Percentiles rank a stretch among this genome's conserved stretches.
Conservation (phyloP, 352 stramenopile species). For the Phytophthora quininea region DNA sequence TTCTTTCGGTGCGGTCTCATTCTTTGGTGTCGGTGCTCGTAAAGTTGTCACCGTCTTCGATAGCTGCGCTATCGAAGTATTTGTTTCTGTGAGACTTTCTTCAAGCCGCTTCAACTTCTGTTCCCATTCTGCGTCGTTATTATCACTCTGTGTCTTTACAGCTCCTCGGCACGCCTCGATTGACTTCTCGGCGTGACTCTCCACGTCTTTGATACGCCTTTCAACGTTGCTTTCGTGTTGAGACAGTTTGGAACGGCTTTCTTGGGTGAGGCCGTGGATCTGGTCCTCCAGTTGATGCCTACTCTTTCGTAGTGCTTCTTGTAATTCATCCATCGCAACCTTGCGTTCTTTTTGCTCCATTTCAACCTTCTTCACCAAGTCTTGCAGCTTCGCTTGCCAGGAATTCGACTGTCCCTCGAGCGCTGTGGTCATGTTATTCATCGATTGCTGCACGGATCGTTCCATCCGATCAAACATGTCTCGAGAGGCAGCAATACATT, state of each 20-base stretch:
- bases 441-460: constrained; percentile 24
- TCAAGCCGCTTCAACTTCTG: constrained; percentile 38
- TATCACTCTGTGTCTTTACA: constrained; percentile 15
- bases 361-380: constrained; percentile 41
- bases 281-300: constrained; percentile 60
- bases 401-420: constrained; percentile 26
- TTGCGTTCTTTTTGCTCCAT: constrained; percentile 62
- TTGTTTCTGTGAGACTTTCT: constrained; percentile 28
- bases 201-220: constrained; percentile 37
- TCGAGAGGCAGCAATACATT: constrained; percentile 16
- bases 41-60: constrained; percentile 21
- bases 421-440: constrained; percentile 17
- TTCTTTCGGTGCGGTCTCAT: constrained; percentile 11
- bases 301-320: constrained; percentile 51
- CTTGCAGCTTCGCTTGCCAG: constrained; percentile 39
- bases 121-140: constrained; percentile 15
- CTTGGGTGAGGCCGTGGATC: constrained; percentile 44
- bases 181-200: constrained; percentile 30
- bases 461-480: constrained; percentile 23
- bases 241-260: constrained; percentile 41
- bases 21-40: constrained; percentile 9
- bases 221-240: constrained; percentile 37
- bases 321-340: constrained; percentile 31
- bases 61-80: constrained; percentile 10
- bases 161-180: constrained; percentile 12